phyloP scores from a whole-genome alignment of 257 asterid genomes.

The Ophiorrhiza pumila region DNA sequence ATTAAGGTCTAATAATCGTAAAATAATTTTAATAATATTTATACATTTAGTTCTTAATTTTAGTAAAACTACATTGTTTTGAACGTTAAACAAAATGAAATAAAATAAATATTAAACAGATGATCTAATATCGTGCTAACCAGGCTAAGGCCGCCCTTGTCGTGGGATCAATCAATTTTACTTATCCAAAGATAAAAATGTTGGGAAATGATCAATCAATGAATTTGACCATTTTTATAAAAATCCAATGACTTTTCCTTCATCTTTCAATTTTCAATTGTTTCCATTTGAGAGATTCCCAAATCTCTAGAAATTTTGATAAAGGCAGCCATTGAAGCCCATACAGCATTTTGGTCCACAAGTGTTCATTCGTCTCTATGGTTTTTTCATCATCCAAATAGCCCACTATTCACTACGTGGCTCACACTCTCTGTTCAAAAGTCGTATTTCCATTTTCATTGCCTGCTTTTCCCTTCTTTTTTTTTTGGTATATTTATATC shows the following conservation, averaged over 20 bases:
- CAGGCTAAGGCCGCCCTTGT: too few species aligned
- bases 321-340: constrained; percentile 5
- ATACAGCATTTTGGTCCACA: constrained; percentile 10
- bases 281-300: neutral
- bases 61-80: too few species aligned
- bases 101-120: too few species aligned
- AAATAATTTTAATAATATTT: too few species aligned
- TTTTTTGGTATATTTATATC: neutral
- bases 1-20: too few species aligned
- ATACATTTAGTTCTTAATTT: too few species aligned
- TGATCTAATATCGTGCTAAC: too few species aligned
- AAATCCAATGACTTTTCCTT: neutral
- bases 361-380: too few species aligned
- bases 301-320: neutral
- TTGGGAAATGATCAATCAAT: too few species aligned
- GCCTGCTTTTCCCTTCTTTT: neutral
- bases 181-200: too few species aligned
- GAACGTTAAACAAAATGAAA: too few species aligned
- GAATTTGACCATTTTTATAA: too few species aligned
- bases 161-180: neutral
- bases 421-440: neutral
- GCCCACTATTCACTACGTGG: neutral
- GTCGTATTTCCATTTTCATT: neutral
- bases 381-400: neutral
- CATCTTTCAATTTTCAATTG: neutral